phyloP scores from a whole-genome alignment of 345 rosid species.

The Gossypium turneri region DNA sequence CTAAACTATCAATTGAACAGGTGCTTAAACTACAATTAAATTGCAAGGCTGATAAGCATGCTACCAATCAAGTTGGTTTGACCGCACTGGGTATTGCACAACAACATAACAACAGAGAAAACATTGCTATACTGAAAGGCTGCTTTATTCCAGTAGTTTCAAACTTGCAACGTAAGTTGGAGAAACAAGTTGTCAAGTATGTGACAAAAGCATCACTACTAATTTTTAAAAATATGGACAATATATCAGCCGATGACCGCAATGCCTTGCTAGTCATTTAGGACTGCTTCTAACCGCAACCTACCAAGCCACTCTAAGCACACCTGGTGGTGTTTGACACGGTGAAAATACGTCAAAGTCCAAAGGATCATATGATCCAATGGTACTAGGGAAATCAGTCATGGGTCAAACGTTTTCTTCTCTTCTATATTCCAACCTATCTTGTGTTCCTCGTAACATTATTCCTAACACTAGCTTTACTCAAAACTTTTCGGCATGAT shows the following conservation, averaged over 20 bases:
- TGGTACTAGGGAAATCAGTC: not conserved
- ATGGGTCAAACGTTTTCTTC: not conserved
- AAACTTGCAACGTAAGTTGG: not conserved
- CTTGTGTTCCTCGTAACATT: not conserved
- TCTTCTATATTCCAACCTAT: not conserved
- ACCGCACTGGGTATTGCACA: not conserved
- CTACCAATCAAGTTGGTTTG: not conserved
- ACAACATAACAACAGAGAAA: not conserved
- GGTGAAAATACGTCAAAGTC: not conserved
- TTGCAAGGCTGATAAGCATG: not conserved
- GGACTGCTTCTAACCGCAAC: constrained; percentile 7
- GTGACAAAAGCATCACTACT: not conserved
- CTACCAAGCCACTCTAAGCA: not conserved
- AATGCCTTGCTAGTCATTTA: not conserved
- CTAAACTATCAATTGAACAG: not conserved
- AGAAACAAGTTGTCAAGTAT: not conserved
- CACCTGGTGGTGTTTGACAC: not conserved
- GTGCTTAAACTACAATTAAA: not conserved
- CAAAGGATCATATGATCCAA: not conserved
- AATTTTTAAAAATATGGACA: not conserved
- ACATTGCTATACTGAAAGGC: not conserved
- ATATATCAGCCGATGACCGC: not conserved
- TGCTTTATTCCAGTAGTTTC: not conserved
- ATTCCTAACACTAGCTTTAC: not conserved
- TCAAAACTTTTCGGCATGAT: not conserved